Evolutionary conservation across 225 moss, liverwort and hornwort genomes (phyloP).

Genomic region (Takakia lepidozioides): DNA sequence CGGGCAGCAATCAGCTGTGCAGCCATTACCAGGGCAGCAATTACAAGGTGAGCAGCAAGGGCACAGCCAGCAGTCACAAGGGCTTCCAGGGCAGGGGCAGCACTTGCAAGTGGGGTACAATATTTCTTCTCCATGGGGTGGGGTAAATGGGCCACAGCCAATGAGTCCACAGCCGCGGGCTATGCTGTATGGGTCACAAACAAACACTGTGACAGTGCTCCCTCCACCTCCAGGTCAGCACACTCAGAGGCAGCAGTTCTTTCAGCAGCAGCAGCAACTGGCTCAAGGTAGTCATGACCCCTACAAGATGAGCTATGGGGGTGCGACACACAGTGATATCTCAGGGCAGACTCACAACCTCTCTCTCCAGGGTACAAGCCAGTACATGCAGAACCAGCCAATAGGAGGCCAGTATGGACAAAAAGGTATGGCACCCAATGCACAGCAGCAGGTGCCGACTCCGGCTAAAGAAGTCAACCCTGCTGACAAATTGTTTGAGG

Average conservation of each 20-base stretch:
- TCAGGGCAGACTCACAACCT: conserved; percentile 19
- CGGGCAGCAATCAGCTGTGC: conserved; percentile 36
- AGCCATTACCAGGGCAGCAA: conserved; percentile 21
- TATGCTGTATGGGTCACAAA: conserved; percentile 33
- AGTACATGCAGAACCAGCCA: too few relatives aligned
- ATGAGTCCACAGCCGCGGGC: conserved; percentile 64
- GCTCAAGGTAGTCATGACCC: conserved; percentile 14
- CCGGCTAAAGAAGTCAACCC: conserved; percentile 41
- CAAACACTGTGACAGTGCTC: conserved; percentile 30
- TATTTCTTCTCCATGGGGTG: conserved; percentile 29
- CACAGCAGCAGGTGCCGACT: conserved; percentile 17
- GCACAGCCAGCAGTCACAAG: conserved; percentile 30
- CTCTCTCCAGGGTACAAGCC: too few relatives aligned
- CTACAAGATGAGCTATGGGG: conserved; percentile 20
- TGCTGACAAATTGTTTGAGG: conserved; percentile 72
- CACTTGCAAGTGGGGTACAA: conserved; percentile 22
- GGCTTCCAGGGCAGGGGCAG: conserved; percentile 33
- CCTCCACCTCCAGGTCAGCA: conserved; percentile 46
- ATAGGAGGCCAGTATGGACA: too few relatives aligned
- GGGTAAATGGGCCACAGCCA: conserved; percentile 17
- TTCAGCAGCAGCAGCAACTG: conserved; percentile 31
- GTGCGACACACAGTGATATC: conserved; percentile 40
- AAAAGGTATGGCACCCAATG: conserved; percentile 5
- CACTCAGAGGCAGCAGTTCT: conserved; percentile 39
- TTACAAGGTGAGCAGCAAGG: conserved; percentile 29